Evolutionary conservation across 2,329 filamentous ascomycete species (phyloP).

Genomic region (Pestalotiopsis sp.): DNA sequence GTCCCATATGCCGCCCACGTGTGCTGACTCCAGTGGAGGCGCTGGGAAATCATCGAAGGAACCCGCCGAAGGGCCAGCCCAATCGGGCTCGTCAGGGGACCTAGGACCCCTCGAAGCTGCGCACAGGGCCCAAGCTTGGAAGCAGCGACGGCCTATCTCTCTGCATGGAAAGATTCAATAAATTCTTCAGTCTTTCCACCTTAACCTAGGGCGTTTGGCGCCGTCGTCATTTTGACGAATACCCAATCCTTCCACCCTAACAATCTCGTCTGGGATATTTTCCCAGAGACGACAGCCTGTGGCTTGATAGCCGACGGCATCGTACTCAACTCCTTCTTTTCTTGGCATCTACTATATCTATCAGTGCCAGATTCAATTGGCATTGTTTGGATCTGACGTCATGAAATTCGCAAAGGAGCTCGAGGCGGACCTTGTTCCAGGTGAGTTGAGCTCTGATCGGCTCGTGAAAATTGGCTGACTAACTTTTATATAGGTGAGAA

Average conservation of each 20-base stretch:
- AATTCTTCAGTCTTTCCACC: background rate
- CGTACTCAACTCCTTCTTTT: background rate
- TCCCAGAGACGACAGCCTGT: background rate
- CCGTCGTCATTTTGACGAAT: background rate
- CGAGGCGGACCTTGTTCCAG: conserved; percentile 85
- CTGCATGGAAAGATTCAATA: background rate
- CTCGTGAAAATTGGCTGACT: background rate
- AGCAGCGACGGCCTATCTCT: background rate
- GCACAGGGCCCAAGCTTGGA: conserved; percentile 1
- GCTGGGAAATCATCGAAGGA: background rate
- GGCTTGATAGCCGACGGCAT: background rate
- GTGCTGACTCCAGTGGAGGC: background rate
- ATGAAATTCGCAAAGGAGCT: conserved; percentile 79
- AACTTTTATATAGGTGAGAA: background rate
- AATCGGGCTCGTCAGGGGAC: background rate
- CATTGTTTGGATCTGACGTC: conserved; percentile 30
- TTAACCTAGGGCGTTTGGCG: background rate
- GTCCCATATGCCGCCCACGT: background rate
- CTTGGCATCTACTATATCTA: background rate
- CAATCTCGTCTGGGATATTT: background rate
- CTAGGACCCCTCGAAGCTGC: background rate
- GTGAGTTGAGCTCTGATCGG: conserved; percentile 38
- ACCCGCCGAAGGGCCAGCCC: background rate
- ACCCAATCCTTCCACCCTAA: background rate
- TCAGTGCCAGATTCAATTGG: background rate